Evolutionary conservation across 2,329 filamentous ascomycete species (phyloP).

Genomic region (Sporothrix phasma): DNA sequence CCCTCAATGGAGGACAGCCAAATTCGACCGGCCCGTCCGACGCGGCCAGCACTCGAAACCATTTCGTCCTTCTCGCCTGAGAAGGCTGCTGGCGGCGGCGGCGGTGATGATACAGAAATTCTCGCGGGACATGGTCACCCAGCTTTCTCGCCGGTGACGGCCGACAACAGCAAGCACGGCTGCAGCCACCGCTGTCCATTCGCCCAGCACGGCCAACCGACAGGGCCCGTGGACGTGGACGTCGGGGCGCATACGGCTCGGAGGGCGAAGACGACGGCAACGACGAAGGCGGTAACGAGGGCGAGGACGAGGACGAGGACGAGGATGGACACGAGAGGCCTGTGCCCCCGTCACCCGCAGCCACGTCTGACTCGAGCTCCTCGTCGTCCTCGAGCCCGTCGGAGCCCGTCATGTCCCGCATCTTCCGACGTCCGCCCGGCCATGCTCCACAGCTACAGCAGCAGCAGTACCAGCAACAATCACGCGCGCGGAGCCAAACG

Average conservation of each 20-base stretch:
- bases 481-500: slow-evolving; percentile 10
- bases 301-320: background rate
- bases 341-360: slow-evolving; percentile 33
- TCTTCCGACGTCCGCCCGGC: slow-evolving; percentile 49
- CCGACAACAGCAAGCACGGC: slow-evolving; percentile 24
- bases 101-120: background rate
- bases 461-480: slow-evolving; percentile 7
- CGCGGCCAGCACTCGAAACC: slow-evolving; percentile 27
- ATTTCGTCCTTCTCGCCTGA: background rate
- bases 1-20: slow-evolving; percentile 9
- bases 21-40: slow-evolving; percentile 21
- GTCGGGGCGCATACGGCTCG: background rate
- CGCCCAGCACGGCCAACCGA: slow-evolving; percentile 19
- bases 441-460: slow-evolving; percentile 25
- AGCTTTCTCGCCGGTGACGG: slow-evolving; percentile 31
- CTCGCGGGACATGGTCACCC: background rate
- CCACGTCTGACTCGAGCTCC: slow-evolving; percentile 28
- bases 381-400: slow-evolving; percentile 31
- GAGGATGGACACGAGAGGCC: background rate
- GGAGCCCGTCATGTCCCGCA: slow-evolving; percentile 47
- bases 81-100: background rate
- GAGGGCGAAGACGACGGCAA: background rate
- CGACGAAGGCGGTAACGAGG: too few relatives aligned
- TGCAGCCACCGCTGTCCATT: slow-evolving; percentile 9
- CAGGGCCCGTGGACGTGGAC: background rate